Evolutionary conservation across 805 yeast genomes (phyloP).

Genomic region (Candida chauliodis): DNA sequence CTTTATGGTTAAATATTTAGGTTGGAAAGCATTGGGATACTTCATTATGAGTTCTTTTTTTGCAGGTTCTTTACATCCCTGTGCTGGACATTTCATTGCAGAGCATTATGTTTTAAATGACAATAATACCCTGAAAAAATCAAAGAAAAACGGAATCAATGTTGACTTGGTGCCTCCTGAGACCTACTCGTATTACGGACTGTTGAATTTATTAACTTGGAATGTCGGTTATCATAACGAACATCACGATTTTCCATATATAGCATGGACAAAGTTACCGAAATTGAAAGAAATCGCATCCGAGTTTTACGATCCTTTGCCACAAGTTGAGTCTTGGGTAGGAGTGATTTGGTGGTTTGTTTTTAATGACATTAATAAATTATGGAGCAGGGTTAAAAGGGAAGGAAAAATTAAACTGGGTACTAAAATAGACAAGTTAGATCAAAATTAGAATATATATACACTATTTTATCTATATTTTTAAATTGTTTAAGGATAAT

Average conservation of each 20-base stretch:
- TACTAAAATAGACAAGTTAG: conserved; percentile 16
- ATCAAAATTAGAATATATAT: conserved; percentile 8
- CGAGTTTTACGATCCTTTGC: conserved; percentile 81
- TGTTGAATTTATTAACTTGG: conserved; percentile 76
- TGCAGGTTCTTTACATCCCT: conserved; percentile 91
- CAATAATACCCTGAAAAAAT: conserved; percentile 43
- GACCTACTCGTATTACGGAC: conserved; percentile 86
- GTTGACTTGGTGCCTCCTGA: conserved; percentile 55
- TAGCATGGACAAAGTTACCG: conserved; percentile 84
- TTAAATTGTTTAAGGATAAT: conserved; percentile 61
- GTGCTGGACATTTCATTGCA: conserved; percentile 95
- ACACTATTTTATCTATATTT: conserved; percentile 25
- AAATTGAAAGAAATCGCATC: conserved; percentile 60
- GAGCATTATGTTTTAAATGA: conserved; percentile 76
- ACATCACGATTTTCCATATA: conserved; percentile 92
- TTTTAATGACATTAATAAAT: conserved; percentile 58
- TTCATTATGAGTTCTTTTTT: conserved; percentile 73
- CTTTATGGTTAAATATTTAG: conserved; percentile 57
- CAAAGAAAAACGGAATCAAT: conserved; percentile 16
- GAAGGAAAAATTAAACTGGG: conserved; percentile 37
- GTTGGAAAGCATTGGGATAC: conserved; percentile 60
- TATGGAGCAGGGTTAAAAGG: conserved; percentile 83
- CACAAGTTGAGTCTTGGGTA: conserved; percentile 74
- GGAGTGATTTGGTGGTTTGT: conserved; percentile 72
- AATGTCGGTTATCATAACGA: conserved; percentile 93